Percentiles rank a stretch among this genome's conserved stretches.
Evolutionary conservation across 306 rosid species (phyloP).

Genomic region (Biancaea sappan): DNA sequence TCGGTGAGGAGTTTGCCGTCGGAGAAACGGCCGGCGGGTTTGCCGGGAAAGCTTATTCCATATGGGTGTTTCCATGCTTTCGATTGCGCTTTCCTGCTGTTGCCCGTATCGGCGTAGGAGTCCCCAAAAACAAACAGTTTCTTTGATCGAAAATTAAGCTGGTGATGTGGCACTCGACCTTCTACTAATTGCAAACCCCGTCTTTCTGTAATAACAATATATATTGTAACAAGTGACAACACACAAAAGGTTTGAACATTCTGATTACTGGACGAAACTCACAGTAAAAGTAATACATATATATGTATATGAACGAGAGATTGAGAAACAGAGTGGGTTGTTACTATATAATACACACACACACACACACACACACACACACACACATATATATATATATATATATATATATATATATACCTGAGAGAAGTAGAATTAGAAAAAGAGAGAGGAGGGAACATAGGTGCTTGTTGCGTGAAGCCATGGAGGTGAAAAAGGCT

Average conservation of each 20-base stretch:
- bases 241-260: background rate
- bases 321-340: background rate
- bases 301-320: background rate
- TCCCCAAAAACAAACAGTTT: conserved; percentile 54
- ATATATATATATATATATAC: conserved; percentile 17
- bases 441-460: conserved; percentile 30
- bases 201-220: conserved; percentile 30
- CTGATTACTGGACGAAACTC: background rate
- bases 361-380: too few relatives aligned
- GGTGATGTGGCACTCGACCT: background rate
- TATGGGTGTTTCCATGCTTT: conserved; percentile 51
- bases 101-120: conserved; percentile 57
- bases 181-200: conserved; percentile 25
- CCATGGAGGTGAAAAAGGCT: conserved; percentile 6
- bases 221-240: background rate
- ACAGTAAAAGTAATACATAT: too few relatives aligned
- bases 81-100: conserved; percentile 30
- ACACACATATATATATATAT: too few relatives aligned
- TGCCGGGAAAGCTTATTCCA: conserved; percentile 54
- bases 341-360: too few relatives aligned
- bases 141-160: background rate
- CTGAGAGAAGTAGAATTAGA: conserved; percentile 40
- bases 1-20: conserved; percentile 58
- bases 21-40: conserved; percentile 56
- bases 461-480: conserved; percentile 11